Evolutionary conservation across 257 asterid species (phyloP).

Genomic region (Nicotiana tabacum): DNA sequence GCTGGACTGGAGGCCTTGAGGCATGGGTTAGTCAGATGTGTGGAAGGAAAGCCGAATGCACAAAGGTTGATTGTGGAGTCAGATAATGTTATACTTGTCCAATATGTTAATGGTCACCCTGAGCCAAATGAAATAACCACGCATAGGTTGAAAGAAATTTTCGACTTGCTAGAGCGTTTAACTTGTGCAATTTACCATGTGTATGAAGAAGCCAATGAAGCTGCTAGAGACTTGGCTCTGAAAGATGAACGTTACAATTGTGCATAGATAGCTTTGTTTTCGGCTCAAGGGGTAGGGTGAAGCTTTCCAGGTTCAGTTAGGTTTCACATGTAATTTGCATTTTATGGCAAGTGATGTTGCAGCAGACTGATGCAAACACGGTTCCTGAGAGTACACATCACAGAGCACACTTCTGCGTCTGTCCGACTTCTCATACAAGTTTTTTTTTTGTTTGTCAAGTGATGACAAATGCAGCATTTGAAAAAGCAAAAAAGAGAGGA

Average conservation of each 20-base stretch:
- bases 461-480: background rate
- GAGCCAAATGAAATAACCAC: background rate
- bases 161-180: background rate
- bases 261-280: background rate
- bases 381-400: no score
- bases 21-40: background rate
- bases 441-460: background rate
- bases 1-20: slow-evolving; percentile 1
- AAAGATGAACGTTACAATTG: background rate
- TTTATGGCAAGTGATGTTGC: background rate
- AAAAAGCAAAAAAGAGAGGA: background rate
- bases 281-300: background rate
- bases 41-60: background rate
- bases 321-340: background rate
- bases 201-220: slow-evolving; percentile 7
- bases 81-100: background rate
- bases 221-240: background rate
- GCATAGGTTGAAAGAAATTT: background rate
- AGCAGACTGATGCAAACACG: background rate
- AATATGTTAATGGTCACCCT: background rate
- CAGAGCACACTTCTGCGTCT: background rate
- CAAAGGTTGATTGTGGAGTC: background rate
- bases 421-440: background rate
- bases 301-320: background rate
- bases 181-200: background rate